A percentile compares a stretch with the other conserved stretches of the same genome.
Evolutionary conservation across 345 rosid genomes (phyloP).

Genomic region (Eucalyptus sp.): DNA sequence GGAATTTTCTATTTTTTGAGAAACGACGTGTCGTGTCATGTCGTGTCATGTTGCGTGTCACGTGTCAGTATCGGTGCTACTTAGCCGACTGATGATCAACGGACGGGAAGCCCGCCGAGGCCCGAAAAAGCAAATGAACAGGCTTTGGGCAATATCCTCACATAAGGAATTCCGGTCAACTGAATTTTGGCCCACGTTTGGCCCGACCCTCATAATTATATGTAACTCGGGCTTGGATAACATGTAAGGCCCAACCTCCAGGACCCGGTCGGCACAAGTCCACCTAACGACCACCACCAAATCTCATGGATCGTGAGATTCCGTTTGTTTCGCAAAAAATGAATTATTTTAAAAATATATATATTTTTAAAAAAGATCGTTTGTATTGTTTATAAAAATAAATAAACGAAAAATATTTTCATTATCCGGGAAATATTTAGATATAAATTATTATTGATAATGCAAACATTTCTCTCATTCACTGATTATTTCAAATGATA

Average conservation of each 20-base stretch:
- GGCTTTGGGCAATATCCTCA: background rate
- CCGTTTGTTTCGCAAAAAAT: fast-evolving
- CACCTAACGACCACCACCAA: background rate
- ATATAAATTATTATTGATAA: no score
- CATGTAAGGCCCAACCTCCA: background rate
- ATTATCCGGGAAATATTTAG: fast-evolving
- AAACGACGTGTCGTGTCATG: no score
- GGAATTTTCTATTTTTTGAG: fast-evolving
- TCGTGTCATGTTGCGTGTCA: fast-evolving
- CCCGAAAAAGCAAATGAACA: background rate
- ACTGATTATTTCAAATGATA: no score
- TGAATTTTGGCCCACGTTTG: background rate
- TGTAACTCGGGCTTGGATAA: background rate
- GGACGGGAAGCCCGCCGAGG: background rate
- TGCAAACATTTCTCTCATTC: background rate
- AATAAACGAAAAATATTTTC: no score
- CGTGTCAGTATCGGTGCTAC: fast-evolving
- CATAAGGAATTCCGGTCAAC: fast-evolving
- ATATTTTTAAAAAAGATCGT: fast-evolving
- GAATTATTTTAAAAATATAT: no score
- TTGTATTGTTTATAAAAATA: no score
- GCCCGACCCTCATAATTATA: background rate
- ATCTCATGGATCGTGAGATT: no score
- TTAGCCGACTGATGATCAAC: background rate
- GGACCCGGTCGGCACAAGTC: background rate